Evolutionary conservation across 2,329 filamentous ascomycete genomes (phyloP).

Genomic region (Leptographium lundbergii): DNA sequence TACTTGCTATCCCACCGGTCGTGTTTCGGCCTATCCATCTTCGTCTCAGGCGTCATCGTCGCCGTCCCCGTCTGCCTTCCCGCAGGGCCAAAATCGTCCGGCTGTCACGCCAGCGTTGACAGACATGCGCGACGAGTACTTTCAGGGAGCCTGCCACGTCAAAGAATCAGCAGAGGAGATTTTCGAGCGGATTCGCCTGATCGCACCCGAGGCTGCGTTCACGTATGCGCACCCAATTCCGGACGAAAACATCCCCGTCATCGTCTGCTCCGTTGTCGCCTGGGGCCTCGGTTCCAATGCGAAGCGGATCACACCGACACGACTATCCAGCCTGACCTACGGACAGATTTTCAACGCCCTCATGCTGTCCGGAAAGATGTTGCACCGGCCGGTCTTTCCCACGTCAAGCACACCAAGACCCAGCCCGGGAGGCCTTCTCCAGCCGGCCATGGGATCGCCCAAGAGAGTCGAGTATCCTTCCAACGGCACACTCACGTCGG

Average conservation of each 20-base stretch:
- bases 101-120: background rate
- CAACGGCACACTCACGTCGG: background rate
- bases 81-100: background rate
- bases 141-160: background rate
- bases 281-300: slow-evolving; percentile 9
- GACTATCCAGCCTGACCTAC: slow-evolving; percentile 3
- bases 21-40: background rate
- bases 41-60: background rate
- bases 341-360: slow-evolving; percentile 5
- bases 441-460: no score
- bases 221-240: background rate
- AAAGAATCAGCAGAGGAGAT: background rate
- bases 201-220: slow-evolving; percentile 7
- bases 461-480: no score
- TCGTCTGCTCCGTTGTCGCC: slow-evolving; percentile 6
- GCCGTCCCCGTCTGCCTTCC: background rate
- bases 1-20: no score
- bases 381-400: slow-evolving; percentile 1
- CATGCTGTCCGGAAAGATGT: slow-evolving; percentile 3
- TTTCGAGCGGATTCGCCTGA: slow-evolving; percentile 7
- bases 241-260: background rate
- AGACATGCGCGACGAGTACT: slow-evolving; percentile 9
- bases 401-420: no score
- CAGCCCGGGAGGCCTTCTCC: background rate
- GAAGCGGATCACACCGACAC: background rate